phyloP scores from a whole-genome alignment of 129 eudicot genomes.

The Mikania micrantha region DNA sequence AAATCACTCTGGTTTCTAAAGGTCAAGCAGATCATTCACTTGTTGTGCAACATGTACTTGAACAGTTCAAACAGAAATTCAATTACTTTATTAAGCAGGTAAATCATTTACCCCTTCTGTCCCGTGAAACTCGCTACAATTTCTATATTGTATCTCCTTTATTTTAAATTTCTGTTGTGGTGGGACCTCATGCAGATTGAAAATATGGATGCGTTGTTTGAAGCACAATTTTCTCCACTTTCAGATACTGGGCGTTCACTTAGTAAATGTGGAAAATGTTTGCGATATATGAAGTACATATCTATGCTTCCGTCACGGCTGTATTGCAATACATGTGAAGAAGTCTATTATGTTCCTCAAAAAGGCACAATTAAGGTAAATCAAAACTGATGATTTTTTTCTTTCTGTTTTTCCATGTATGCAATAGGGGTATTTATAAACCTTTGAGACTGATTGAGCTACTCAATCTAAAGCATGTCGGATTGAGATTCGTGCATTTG shows the following conservation, averaged over 20 bases:
- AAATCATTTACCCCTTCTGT: background rate
- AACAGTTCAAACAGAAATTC: conserved; percentile 80
- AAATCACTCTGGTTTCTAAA: conserved; percentile 79
- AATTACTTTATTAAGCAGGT: conserved; percentile 79
- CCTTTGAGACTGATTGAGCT: background rate
- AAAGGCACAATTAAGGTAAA: conserved; percentile 84
- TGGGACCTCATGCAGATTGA: conserved; percentile 51
- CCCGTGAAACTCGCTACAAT: background rate
- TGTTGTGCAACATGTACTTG: conserved; percentile 69
- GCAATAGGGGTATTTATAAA: background rate
- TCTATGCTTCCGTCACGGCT: conserved; percentile 71
- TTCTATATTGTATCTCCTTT: background rate
- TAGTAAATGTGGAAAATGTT: conserved; percentile 92
- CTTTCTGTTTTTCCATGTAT: background rate
- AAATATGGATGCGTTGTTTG: conserved; percentile 92
- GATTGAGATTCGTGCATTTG: background rate
- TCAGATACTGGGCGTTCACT: conserved; percentile 76
- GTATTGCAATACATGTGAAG: conserved; percentile 86
- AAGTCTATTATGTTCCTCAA: conserved; percentile 90
- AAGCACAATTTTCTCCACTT: conserved; percentile 93
- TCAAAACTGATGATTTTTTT: background rate
- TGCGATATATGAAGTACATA: conserved; percentile 90
- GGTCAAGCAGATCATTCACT: conserved; percentile 80
- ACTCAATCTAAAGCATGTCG: background rate
- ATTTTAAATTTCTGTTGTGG: background rate